Conservation (phyloP, 257 asterid genomes). For the Echium plantagineum region DNA sequence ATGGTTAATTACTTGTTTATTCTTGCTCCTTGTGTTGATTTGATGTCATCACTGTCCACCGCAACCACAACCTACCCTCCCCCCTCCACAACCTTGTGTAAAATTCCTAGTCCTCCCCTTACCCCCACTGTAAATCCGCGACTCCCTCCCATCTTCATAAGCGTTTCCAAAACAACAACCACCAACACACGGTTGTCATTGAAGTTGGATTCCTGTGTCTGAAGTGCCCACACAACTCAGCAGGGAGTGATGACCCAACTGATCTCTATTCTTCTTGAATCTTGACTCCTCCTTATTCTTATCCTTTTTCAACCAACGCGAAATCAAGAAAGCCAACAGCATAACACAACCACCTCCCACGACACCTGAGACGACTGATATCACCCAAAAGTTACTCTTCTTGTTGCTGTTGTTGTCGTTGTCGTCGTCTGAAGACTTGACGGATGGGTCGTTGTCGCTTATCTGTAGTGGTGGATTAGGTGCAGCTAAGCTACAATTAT, state of each 20-base stretch:
- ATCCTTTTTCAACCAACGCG: slow-evolving; percentile 19
- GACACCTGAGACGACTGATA: slow-evolving; percentile 18
- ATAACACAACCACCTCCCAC: slow-evolving; percentile 13
- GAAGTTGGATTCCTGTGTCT: slow-evolving; percentile 37
- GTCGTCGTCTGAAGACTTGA: not conserved
- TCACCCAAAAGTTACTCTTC: not conserved
- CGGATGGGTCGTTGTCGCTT: not conserved
- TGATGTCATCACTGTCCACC: no score
- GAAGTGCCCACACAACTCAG: slow-evolving; percentile 25
- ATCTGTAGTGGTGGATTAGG: slow-evolving; percentile 20
- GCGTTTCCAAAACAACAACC: slow-evolving; percentile 56
- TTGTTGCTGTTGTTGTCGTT: no score
- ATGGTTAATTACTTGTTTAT: not conserved
- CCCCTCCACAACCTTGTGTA: no score
- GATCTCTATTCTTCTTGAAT: slow-evolving; percentile 22
- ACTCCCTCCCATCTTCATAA: no score
- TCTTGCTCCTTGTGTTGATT: no score
- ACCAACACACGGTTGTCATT: slow-evolving; percentile 29
- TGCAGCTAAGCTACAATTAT: slow-evolving; percentile 26
- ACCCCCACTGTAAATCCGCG: no score
- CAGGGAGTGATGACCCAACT: slow-evolving; percentile 19
- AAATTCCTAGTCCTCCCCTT: no score
- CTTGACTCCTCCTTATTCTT: slow-evolving; percentile 8
- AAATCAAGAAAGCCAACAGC: slow-evolving; percentile 14
- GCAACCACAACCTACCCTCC: no score